Evolutionary conservation across 106 monocot species (phyloP).

Genomic region (Dioscorea alata): DNA sequence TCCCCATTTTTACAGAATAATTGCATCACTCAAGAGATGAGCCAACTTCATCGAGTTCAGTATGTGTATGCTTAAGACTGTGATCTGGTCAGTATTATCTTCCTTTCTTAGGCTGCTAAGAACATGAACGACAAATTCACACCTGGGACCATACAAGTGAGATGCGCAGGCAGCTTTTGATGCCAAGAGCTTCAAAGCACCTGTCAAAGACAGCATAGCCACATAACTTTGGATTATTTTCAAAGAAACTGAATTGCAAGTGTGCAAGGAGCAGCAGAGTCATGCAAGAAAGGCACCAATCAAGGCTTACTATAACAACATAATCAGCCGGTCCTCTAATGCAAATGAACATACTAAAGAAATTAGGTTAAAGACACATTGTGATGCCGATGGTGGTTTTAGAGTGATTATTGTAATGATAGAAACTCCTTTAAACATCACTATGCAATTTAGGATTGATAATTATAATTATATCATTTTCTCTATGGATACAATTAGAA

Average conservation of each 20-base stretch:
- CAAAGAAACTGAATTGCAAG: neutral
- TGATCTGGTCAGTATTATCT: conserved; percentile 7
- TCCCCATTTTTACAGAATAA: too few species aligned
- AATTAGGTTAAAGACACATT: too few species aligned
- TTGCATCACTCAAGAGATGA: too few species aligned
- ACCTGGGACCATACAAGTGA: conserved; percentile 56
- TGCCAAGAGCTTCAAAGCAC: conserved; percentile 37
- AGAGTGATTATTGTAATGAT: too few species aligned
- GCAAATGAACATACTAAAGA: neutral
- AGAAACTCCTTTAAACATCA: too few species aligned
- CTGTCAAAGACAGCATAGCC: conserved; percentile 10
- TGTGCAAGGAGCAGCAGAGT: neutral
- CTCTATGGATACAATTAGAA: too few species aligned
- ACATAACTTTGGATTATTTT: neutral
- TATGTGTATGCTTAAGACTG: conserved; percentile 27
- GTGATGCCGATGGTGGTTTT: too few species aligned
- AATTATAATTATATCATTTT: too few species aligned
- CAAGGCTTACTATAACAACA: neutral
- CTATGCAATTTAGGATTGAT: too few species aligned
- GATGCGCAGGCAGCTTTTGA: conserved; percentile 64
- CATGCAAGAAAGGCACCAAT: neutral
- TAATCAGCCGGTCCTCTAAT: neutral
- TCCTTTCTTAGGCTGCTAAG: conserved; percentile 14
- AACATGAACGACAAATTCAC: conserved; percentile 39
- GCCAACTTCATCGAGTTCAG: conserved; percentile 25